A percentile compares a stretch with the other conserved stretches of the same genome.
Evolutionary conservation across 2,329 filamentous ascomycete species (phyloP).

Genomic region (Malbranchea zuffiana): DNA sequence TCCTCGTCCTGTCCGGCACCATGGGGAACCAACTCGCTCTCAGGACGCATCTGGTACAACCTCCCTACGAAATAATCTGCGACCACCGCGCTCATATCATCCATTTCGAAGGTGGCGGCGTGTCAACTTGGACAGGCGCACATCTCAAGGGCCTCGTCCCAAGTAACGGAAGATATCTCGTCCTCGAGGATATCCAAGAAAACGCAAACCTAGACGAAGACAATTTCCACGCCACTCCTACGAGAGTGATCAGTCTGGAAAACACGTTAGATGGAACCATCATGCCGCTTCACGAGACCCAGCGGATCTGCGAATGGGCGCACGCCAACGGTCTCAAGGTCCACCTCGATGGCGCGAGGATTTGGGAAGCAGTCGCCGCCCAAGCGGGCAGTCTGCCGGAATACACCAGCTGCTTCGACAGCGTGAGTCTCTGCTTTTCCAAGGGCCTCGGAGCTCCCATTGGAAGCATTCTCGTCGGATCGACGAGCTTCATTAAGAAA

Average conservation of each 20-base stretch:
- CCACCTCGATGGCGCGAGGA: conserved; percentile 67
- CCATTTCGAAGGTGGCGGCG: conserved; percentile 53
- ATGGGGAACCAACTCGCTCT: conserved; percentile 90
- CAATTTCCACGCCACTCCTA: conserved; percentile 69
- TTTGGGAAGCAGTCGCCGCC: conserved; percentile 71
- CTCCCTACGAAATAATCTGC: conserved; percentile 69
- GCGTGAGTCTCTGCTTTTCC: conserved; percentile 65
- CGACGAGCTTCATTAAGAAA: conserved; percentile 49
- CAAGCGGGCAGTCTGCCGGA: conserved; percentile 57
- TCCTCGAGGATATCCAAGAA: conserved; percentile 62
- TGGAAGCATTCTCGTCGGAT: conserved; percentile 61
- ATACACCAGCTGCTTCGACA: conserved; percentile 60
- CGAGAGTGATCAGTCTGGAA: conserved; percentile 69
- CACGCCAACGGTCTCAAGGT: conserved; percentile 53
- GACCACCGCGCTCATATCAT: conserved; percentile 71
- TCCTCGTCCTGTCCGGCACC: conserved; percentile 80
- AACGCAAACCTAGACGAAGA: conserved; percentile 54
- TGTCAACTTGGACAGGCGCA: conserved; percentile 61
- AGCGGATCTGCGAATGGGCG: conserved; percentile 60
- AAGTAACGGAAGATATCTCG: conserved; percentile 60
- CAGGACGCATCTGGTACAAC: conserved; percentile 63
- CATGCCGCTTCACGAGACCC: conserved; percentile 62
- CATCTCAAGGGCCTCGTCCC: conserved; percentile 57
- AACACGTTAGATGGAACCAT: conserved; percentile 75
- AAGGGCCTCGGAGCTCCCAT: conserved; percentile 76